These are phyloP conservation scores for Aristolochia contorta DNA, from an alignment of 164 flowering plant species.

Conservation along the genomic window DNA sequence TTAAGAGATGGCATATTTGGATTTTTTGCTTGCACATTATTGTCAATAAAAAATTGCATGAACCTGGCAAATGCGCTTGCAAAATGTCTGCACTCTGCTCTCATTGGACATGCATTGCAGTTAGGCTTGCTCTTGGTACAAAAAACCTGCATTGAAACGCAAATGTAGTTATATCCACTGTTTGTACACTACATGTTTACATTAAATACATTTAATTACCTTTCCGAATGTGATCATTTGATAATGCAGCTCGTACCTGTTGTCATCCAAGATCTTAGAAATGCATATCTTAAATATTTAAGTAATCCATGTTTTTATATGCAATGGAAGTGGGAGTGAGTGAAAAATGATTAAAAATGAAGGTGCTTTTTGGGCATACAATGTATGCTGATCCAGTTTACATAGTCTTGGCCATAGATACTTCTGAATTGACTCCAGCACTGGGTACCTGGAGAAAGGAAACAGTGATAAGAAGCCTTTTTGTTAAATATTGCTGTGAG, in stretches of 20 bases:
- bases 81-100: constrained; percentile 76
- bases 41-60: background rate
- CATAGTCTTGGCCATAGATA: constrained; percentile 87
- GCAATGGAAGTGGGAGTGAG: background rate
- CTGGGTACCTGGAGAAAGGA: constrained; percentile 46
- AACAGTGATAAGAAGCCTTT: constrained; percentile 7
- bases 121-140: constrained; percentile 82
- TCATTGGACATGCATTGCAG: constrained; percentile 84
- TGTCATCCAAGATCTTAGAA: constrained; percentile 3
- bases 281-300: constrained; percentile 1
- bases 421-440: constrained; percentile 61
- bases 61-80: constrained; percentile 85
- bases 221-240: constrained; percentile 95
- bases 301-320: background rate
- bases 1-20: background rate
- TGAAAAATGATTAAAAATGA: background rate
- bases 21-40: background rate
- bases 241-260: constrained; percentile 87
- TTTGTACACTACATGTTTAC: background rate
- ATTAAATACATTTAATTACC: constrained; percentile 25
- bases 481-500: background rate
- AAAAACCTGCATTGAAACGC: constrained; percentile 45
- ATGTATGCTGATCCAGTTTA: constrained; percentile 47
- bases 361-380: constrained; percentile 33
- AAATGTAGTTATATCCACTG: constrained; percentile 7